A percentile compares a stretch with the other conserved stretches of the same genome.
Conservation (phyloP, 768 basidiomycete species). For the Boletales sp. region DNA sequence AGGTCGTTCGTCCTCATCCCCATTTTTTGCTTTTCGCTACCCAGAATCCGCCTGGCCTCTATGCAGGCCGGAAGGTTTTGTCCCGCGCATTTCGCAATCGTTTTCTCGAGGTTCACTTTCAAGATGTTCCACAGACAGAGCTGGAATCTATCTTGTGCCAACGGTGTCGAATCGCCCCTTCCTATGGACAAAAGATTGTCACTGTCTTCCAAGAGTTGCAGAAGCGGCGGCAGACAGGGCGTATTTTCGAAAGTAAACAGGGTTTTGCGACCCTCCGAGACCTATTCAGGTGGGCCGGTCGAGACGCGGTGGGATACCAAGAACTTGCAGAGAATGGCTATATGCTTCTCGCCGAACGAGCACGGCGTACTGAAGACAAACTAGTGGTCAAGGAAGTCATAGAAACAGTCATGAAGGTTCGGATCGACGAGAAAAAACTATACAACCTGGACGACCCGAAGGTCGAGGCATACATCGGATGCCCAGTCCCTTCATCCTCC, state of each 20-base stretch:
- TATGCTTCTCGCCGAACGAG: slow-evolving; percentile 93
- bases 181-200: slow-evolving; percentile 89
- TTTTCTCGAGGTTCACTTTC: slow-evolving; percentile 96
- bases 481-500: slow-evolving; percentile 41
- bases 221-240: slow-evolving; percentile 81
- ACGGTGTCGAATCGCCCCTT: slow-evolving; percentile 88
- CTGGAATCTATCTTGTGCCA: slow-evolving; percentile 92
- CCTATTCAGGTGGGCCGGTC: slow-evolving; percentile 93
- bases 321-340: slow-evolving; percentile 95
- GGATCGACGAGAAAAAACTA: slow-evolving; percentile 65
- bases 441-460: slow-evolving; percentile 57
- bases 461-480: slow-evolving; percentile 49
- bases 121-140: slow-evolving; percentile 92
- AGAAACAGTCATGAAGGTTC: slow-evolving; percentile 84
- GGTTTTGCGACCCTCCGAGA: slow-evolving; percentile 96
- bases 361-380: slow-evolving; percentile 83
- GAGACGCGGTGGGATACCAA: slow-evolving; percentile 86
- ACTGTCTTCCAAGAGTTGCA: slow-evolving; percentile 90
- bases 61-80: slow-evolving; percentile 90
- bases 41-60: slow-evolving; percentile 94
- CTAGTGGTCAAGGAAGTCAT: slow-evolving; percentile 88
- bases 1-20: slow-evolving; percentile 88
- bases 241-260: slow-evolving; percentile 97
- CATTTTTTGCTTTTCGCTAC: slow-evolving; percentile 99
- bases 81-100: slow-evolving; percentile 97